A percentile compares a stretch with the other conserved stretches of the same genome.
These are phyloP conservation scores for Dendrocalamus sinicus DNA, from an alignment of 176 grass and related monocot genomes.

Conservation along the genomic window DNA sequence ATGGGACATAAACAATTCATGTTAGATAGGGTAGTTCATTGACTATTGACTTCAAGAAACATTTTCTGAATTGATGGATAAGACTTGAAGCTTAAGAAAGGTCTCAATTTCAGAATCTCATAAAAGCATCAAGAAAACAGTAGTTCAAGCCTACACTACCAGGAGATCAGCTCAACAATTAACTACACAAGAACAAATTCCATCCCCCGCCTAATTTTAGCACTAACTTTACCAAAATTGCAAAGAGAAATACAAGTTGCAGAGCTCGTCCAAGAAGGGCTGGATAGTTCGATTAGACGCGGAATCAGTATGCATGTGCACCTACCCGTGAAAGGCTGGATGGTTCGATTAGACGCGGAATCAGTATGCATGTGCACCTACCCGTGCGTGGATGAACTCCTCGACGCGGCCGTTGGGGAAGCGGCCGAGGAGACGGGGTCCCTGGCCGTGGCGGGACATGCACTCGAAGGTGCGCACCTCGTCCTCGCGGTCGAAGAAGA, in stretches of 20 bases:
- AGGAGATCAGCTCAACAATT: neutral
- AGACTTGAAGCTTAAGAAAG: constrained; percentile 31
- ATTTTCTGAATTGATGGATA: constrained; percentile 35
- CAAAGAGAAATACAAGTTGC: neutral
- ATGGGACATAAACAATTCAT: constrained; percentile 19
- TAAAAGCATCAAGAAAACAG: constrained; percentile 13
- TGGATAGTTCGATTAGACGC: neutral
- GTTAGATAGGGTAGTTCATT: constrained; percentile 33
- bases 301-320: neutral
- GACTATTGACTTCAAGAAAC: neutral
- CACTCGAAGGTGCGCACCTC: constrained; percentile 98
- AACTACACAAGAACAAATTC: constrained; percentile 36
- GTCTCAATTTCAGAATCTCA: constrained; percentile 30
- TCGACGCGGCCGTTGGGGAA: constrained; percentile 94
- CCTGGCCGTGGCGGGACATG: constrained; percentile 91
- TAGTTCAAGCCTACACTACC: neutral
- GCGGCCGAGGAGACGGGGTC: constrained; percentile 79
- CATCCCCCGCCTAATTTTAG: neutral
- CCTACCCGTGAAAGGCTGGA: constrained; percentile 56
- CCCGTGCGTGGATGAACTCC: constrained; percentile 99
- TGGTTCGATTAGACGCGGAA: neutral
- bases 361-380: constrained; percentile 28
- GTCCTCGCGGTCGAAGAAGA: constrained; percentile 89
- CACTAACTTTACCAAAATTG: neutral
- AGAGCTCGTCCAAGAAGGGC: neutral